Conservation (phyloP, 2,329 filamentous ascomycete species). For the Cytospora piceae region DNA sequence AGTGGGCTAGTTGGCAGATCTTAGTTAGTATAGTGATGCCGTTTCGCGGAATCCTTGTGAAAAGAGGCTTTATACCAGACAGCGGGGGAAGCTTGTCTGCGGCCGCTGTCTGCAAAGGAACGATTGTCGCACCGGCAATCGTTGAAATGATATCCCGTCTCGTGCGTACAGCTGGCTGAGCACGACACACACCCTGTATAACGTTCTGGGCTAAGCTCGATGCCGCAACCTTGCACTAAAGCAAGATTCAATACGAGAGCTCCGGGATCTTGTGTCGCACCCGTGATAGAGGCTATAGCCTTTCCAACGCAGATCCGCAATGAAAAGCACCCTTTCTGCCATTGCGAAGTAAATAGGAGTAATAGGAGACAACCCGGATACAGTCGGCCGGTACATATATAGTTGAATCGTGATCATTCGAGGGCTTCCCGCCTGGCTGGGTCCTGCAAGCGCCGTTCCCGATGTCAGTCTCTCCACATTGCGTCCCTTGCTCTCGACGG, state of each 20-base stretch:
- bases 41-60: background rate
- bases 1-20: background rate
- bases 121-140: constrained; percentile 11
- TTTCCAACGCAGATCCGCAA: constrained; percentile 18
- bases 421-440: background rate
- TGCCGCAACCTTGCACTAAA: too few relatives aligned
- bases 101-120: constrained; percentile 9
- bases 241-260: constrained; percentile 3
- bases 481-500: constrained; percentile 6
- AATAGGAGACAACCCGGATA: background rate
- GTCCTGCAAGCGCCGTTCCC: constrained; percentile 5
- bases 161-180: constrained; percentile 16
- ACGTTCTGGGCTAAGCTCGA: constrained; percentile 9
- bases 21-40: background rate
- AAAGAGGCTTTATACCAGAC: constrained; percentile 20
- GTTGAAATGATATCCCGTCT: background rate
- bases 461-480: constrained; percentile 8
- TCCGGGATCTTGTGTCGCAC: constrained; percentile 16
- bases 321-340: constrained; percentile 1
- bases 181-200: constrained; percentile 14
- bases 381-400: background rate
- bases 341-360: background rate
- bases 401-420: constrained; percentile 6
- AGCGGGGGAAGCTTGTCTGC: constrained; percentile 19
- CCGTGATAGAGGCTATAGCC: background rate